These are phyloP conservation scores for Leccinum rimulosum DNA, from an alignment of 768 basidiomycete species.

Conservation along the genomic window DNA sequence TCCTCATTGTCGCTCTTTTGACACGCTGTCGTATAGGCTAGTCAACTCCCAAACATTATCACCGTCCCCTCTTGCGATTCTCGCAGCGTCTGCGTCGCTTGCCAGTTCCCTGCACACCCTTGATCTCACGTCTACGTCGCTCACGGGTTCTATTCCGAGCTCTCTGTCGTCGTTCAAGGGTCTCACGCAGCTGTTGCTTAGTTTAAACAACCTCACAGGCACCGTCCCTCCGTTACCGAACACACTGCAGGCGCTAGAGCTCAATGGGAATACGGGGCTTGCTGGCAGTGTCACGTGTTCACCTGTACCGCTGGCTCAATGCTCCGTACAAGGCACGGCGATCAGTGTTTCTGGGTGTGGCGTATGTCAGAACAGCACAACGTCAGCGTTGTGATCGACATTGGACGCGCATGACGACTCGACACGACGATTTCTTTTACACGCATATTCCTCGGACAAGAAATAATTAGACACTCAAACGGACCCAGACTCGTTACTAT, in stretches of 20 bases:
- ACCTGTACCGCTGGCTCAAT: conserved; percentile 14
- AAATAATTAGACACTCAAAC: conserved; percentile 1
- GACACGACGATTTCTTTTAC: not conserved
- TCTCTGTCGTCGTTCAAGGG: conserved; percentile 33
- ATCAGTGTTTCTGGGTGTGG: conserved; percentile 24
- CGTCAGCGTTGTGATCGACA: conserved; percentile 1
- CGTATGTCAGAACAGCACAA: conserved; percentile 19
- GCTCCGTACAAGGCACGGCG: conserved; percentile 23
- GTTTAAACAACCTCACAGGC: conserved; percentile 37
- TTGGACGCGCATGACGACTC: not conserved
- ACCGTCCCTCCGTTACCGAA: conserved; percentile 37
- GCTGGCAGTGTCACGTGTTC: conserved; percentile 26
- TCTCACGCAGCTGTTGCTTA: conserved; percentile 38
- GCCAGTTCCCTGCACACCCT: conserved; percentile 34
- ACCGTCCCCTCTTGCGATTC: conserved; percentile 30
- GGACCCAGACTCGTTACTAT: not conserved
- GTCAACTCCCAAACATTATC: conserved; percentile 37
- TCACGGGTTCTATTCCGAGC: conserved; percentile 38
- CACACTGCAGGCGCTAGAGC: conserved; percentile 33
- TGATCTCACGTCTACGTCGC: conserved; percentile 39
- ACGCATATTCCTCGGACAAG: not conserved
- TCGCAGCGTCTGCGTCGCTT: conserved; percentile 33
- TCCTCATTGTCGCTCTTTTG: not conserved
- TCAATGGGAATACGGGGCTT: conserved; percentile 39
- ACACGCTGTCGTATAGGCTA: conserved; percentile 25